phyloP scores from a whole-genome alignment of 2,329 filamentous ascomycete genomes.

The Fusarium sp. region DNA sequence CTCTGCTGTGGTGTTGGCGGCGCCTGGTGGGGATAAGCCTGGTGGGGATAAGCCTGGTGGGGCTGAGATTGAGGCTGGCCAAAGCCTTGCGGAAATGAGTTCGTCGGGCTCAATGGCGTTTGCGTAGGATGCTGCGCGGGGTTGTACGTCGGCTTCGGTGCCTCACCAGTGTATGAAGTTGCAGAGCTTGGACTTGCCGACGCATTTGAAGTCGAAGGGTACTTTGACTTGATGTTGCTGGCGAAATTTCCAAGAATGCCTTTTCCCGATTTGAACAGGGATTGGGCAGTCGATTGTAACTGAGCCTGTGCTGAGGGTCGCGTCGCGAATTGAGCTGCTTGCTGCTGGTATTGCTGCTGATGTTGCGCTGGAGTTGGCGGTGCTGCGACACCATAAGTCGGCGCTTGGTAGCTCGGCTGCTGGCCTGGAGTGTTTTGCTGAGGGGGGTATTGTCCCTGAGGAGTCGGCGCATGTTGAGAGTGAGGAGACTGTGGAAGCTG shows the following conservation, averaged over 20 bases:
- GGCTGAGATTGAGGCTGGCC: neutral
- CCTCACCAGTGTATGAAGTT: neutral
- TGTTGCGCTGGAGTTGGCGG: conserved; percentile 12
- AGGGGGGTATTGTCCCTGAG: neutral
- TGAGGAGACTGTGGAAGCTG: neutral
- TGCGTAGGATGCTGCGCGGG: conserved; percentile 10
- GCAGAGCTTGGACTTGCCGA: neutral
- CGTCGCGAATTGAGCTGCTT: conserved; percentile 19
- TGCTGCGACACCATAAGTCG: conserved; percentile 17
- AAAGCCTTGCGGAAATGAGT: neutral
- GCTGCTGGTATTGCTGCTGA: conserved; percentile 14
- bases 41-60: neutral
- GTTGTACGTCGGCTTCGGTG: conserved; percentile 10
- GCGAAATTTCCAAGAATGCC: conserved; percentile 20
- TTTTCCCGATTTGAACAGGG: conserved; percentile 20
- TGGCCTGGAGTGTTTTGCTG: conserved; percentile 1
- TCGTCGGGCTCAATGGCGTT: neutral
- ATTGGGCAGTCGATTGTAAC: conserved; percentile 16
- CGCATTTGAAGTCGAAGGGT: neutral
- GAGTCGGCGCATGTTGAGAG: neutral
- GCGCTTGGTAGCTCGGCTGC: neutral
- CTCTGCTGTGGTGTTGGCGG: conserved; percentile 9
- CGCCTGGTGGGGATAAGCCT: neutral
- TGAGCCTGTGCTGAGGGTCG: conserved; percentile 6
- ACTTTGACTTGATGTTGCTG: conserved; percentile 32